Percentiles rank a stretch among this genome's conserved stretches.
Evolutionary conservation across 2,329 filamentous ascomycete genomes (phyloP).

Genomic region (Orbilia brochopaga): DNA sequence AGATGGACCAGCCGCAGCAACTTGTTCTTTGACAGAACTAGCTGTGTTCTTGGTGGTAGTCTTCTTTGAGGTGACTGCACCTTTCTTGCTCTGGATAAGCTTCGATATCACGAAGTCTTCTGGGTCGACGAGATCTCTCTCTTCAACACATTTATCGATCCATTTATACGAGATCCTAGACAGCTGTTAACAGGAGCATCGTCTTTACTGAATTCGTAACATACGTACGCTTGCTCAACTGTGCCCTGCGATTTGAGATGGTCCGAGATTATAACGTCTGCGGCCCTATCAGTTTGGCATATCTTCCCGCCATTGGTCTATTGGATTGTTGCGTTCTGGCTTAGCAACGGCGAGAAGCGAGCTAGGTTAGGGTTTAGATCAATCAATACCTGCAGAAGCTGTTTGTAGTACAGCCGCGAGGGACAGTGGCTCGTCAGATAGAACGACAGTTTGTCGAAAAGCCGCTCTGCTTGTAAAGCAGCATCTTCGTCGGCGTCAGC

Average conservation of each 20-base stretch:
- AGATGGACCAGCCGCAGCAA: conserved; percentile 11
- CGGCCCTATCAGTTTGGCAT: conserved; percentile 27
- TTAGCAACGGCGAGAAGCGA: conserved; percentile 13
- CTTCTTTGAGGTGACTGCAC: conserved; percentile 54
- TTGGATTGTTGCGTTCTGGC: not conserved
- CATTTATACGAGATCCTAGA: conserved; percentile 65
- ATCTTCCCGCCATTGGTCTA: conserved; percentile 47
- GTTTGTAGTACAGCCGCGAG: conserved; percentile 13
- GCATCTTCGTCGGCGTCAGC: conserved; percentile 16
- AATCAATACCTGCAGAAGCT: conserved; percentile 21
- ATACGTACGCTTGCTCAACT: conserved; percentile 61
- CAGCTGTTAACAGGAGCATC: not conserved
- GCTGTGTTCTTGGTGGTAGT: conserved; percentile 14
- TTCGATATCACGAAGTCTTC: conserved; percentile 58
- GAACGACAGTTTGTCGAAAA: conserved; percentile 27
- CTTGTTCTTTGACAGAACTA: conserved; percentile 6
- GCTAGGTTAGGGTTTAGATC: conserved; percentile 29
- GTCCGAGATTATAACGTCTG: conserved; percentile 59
- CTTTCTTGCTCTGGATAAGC: conserved; percentile 58
- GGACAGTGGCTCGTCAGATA: conserved; percentile 33
- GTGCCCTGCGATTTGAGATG: conserved; percentile 62
- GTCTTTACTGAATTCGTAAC: not conserved
- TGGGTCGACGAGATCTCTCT: conserved; percentile 62
- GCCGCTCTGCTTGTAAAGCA: not conserved
- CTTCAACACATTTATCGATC: conserved; percentile 64